Percentiles rank a stretch among this genome's conserved stretches.
phyloP scores from a whole-genome alignment of 768 basidiomycete species.

The Leccinum disarticulatum region DNA sequence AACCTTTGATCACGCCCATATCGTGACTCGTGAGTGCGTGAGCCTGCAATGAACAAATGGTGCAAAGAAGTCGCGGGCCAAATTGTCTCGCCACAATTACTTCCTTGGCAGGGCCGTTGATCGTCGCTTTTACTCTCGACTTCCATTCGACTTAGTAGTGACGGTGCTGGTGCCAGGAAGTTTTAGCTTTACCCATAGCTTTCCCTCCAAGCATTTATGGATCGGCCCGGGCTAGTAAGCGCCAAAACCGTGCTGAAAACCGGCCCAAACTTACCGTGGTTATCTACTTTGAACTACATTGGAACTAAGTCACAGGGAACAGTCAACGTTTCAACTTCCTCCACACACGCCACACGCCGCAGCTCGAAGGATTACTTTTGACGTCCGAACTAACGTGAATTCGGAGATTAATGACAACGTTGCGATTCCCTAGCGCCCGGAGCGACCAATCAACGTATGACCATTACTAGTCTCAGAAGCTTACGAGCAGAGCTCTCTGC shows the following conservation, averaged over 20 bases:
- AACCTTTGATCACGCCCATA: constrained; percentile 4
- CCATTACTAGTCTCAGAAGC: too few relatives aligned
- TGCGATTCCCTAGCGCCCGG: too few relatives aligned
- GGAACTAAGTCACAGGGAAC: too few relatives aligned
- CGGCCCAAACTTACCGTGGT: neutral
- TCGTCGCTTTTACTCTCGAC: neutral
- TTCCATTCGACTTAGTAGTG: neutral
- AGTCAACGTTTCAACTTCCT: too few relatives aligned
- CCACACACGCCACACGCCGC: too few relatives aligned
- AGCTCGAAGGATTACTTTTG: too few relatives aligned
- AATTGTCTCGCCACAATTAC: neutral
- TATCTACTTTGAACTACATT: neutral
- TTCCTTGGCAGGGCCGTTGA: neutral
- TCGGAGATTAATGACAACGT: too few relatives aligned
- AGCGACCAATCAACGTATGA: too few relatives aligned
- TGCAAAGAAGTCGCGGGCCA: neutral
- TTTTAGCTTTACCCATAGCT: neutral
- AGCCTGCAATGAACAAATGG: constrained; percentile 3
- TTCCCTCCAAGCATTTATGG: neutral
- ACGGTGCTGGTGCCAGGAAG: neutral
- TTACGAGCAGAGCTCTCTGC: too few relatives aligned
- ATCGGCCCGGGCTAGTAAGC: neutral
- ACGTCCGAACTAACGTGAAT: too few relatives aligned
- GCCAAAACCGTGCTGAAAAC: neutral
- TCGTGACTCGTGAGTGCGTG: constrained; percentile 2